These are phyloP conservation scores for Aspergillus luchuensis DNA, from an alignment of 2,329 filamentous ascomycete genomes.

Conservation along the genomic window DNA sequence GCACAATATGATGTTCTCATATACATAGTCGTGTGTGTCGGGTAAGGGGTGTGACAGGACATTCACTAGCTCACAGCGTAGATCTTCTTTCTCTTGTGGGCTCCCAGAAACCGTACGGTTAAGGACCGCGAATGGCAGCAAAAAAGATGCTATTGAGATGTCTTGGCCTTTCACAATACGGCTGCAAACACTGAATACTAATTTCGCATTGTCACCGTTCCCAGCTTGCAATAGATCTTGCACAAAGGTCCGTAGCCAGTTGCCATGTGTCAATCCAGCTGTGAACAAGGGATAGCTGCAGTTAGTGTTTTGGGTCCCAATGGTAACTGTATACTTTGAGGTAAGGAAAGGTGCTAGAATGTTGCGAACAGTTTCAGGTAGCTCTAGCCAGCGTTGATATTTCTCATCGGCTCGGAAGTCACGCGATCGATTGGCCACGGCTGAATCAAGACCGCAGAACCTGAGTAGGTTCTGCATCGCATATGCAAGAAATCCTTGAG, in stretches of 20 bases:
- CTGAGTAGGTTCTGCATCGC: slow-evolving; percentile 90
- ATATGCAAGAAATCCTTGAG: slow-evolving; percentile 90
- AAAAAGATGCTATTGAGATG: slow-evolving; percentile 79
- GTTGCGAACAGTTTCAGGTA: slow-evolving; percentile 77
- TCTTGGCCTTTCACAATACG: slow-evolving; percentile 85
- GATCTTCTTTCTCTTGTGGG: slow-evolving; percentile 62
- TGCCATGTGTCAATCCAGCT: slow-evolving; percentile 66
- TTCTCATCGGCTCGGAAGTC: slow-evolving; percentile 60
- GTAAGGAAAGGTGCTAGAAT: slow-evolving; percentile 84
- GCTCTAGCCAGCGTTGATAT: slow-evolving; percentile 72
- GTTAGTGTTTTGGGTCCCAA: slow-evolving; percentile 56
- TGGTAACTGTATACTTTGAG: slow-evolving; percentile 76
- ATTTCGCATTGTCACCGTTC: slow-evolving; percentile 70
- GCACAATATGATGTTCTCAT: slow-evolving; percentile 77
- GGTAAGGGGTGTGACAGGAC: slow-evolving; percentile 69
- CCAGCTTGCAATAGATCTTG: slow-evolving; percentile 79
- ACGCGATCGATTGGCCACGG: slow-evolving; percentile 53
- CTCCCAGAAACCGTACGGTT: slow-evolving; percentile 78
- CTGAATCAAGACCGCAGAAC: slow-evolving; percentile 70
- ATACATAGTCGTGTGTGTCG: slow-evolving; percentile 58
- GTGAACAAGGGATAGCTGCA: slow-evolving; percentile 78
- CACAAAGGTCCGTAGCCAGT: slow-evolving; percentile 80
- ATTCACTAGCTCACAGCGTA: slow-evolving; percentile 71
- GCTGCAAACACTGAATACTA: slow-evolving; percentile 78
- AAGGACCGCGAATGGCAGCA: slow-evolving; percentile 83